Evolutionary conservation across 768 basidiomycete genomes (phyloP).

Genomic region (Suillus discolor): DNA sequence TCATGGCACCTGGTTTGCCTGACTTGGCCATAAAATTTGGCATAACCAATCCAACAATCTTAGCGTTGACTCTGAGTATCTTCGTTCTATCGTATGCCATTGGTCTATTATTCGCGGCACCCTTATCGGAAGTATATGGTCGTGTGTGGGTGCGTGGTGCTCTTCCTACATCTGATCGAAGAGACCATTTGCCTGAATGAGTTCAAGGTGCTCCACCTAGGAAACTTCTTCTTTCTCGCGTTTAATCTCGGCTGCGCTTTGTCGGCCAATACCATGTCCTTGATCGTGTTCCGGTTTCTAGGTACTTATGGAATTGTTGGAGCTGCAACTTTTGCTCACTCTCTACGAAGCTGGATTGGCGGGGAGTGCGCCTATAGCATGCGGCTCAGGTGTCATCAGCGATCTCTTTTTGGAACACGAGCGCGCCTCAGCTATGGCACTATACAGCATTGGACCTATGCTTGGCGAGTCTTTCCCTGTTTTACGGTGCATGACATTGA

Average conservation of each 20-base stretch:
- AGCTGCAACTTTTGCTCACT: not conserved
- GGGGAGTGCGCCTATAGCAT: not conserved
- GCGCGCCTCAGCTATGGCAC: not conserved
- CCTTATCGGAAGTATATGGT: not conserved
- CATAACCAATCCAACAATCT: not conserved
- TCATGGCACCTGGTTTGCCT: not conserved
- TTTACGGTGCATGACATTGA: not conserved
- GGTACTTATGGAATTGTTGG: not conserved
- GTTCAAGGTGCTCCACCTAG: not conserved
- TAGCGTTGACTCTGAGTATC: not conserved
- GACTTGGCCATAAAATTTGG: not conserved
- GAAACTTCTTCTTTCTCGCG: not conserved
- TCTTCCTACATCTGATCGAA: not conserved
- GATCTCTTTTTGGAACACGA: not conserved
- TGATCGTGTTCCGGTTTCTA: not conserved
- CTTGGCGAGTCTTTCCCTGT: not conserved
- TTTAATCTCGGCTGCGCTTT: not conserved
- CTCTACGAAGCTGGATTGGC: not conserved
- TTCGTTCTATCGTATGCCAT: not conserved
- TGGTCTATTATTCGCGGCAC: not conserved
- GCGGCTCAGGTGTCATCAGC: not conserved
- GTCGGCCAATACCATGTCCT: not conserved
- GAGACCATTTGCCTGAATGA: not conserved
- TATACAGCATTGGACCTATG: not conserved
- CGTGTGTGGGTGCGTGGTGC: not conserved